Percentiles rank a stretch among this genome's conserved stretches.
These are phyloP conservation scores for Suhomyces terraborum DNA, from an alignment of 1,139 yeast species.

Conservation along the genomic window DNA sequence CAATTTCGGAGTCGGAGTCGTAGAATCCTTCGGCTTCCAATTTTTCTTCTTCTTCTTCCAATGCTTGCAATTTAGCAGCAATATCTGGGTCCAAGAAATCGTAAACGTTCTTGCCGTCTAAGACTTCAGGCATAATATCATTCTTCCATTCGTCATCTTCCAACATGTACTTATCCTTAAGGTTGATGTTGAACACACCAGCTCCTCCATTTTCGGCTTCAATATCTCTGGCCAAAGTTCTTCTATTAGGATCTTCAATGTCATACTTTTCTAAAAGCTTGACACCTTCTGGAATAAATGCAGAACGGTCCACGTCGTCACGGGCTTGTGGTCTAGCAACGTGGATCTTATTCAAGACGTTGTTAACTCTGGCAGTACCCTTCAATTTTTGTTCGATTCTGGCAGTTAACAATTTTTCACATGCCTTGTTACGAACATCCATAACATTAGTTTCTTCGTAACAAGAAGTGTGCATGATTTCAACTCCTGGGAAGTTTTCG, in stretches of 20 bases:
- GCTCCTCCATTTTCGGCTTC: constrained; percentile 98
- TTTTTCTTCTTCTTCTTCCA: constrained; percentile 96
- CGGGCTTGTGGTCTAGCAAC: constrained; percentile 88
- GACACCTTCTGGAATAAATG: constrained; percentile 79
- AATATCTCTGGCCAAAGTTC: constrained; percentile 79
- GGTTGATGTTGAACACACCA: constrained; percentile 92
- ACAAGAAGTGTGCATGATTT: constrained; percentile 91
- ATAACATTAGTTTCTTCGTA: constrained; percentile 92
- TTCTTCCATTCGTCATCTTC: constrained; percentile 98
- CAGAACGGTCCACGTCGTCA: constrained; percentile 80
- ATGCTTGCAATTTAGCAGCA: constrained; percentile 85
- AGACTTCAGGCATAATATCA: constrained; percentile 93
- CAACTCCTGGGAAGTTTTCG: constrained; percentile 73
- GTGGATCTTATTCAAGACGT: constrained; percentile 91
- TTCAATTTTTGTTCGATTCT: constrained; percentile 96
- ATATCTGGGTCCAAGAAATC: constrained; percentile 97
- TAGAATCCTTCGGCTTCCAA: constrained; percentile 94
- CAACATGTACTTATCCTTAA: constrained; percentile 85
- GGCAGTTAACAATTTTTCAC: constrained; percentile 92
- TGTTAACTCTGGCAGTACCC: constrained; percentile 86
- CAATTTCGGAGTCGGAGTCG: constrained; percentile 81
- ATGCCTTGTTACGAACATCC: constrained; percentile 95
- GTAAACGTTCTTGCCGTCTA: constrained; percentile 95
- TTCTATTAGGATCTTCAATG: constrained; percentile 77
- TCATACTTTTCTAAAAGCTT: constrained; percentile 65